A percentile compares a stretch with the other conserved stretches of the same genome.
These are phyloP conservation scores for Oidiodendron maius DNA, from an alignment of 495 filamentous ascomycete genomes.

Conservation along the genomic window DNA sequence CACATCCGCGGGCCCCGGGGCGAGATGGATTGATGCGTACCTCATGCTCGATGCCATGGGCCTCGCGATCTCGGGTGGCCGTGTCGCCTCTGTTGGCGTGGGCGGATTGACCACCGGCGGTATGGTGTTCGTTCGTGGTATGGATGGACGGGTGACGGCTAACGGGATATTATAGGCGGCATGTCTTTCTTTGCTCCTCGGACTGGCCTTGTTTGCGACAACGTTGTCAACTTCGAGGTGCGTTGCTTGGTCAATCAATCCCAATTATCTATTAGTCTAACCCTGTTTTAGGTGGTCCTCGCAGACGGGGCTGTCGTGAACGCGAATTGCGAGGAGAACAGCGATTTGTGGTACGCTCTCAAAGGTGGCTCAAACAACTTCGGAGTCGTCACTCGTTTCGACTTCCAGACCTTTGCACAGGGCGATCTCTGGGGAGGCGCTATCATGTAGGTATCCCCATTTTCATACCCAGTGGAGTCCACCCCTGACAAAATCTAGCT, in stretches of 20 bases:
- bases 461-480: background rate
- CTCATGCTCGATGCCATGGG: background rate
- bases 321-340: constrained; percentile 32
- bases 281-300: constrained; percentile 33
- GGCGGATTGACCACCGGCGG: background rate
- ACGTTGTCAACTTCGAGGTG: constrained; percentile 32
- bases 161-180: background rate
- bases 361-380: constrained; percentile 50
- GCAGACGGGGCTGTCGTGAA: constrained; percentile 40
- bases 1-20: background rate
- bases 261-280: background rate
- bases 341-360: constrained; percentile 45
- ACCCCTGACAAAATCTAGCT: background rate
- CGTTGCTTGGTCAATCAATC: background rate
- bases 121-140: background rate
- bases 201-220: constrained; percentile 40
- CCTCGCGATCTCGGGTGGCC: background rate
- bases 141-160: background rate
- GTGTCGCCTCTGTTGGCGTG: background rate
- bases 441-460: background rate
- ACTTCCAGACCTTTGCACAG: constrained; percentile 14
- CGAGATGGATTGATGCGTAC: background rate
- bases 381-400: constrained; percentile 46
- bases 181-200: background rate
- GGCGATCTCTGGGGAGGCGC: constrained; percentile 6